phyloP scores from a whole-genome alignment of 441 rosid species.

The Rhodomyrtus psidioides region DNA sequence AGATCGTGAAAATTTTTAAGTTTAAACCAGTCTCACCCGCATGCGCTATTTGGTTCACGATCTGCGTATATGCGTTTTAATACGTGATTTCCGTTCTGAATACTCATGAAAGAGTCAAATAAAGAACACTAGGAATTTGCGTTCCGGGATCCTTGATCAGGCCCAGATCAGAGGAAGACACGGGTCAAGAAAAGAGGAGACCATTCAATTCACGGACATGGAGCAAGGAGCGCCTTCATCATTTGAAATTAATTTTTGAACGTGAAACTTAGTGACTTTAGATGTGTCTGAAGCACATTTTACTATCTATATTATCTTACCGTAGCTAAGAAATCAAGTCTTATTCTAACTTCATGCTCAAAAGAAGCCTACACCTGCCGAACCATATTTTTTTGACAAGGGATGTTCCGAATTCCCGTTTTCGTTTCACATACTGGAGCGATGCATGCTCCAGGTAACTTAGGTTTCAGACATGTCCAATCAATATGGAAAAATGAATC shows the following conservation, averaged over 20 bases:
- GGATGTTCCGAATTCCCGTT: neutral
- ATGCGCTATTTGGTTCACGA: neutral
- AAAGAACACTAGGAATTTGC: too few species aligned
- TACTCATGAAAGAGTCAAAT: too few species aligned
- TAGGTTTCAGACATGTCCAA: neutral
- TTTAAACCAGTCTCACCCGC: neutral
- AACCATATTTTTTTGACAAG: neutral
- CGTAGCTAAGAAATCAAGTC: neutral
- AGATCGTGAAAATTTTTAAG: neutral
- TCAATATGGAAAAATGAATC: neutral
- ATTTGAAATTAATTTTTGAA: neutral
- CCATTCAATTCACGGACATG: too few species aligned
- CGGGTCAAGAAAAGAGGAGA: too few species aligned
- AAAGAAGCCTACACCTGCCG: neutral
- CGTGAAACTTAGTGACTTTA: neutral
- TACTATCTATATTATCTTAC: neutral
- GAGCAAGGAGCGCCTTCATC: too few species aligned
- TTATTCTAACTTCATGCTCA: neutral
- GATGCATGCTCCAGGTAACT: neutral
- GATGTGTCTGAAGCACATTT: neutral
- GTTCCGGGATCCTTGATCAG: too few species aligned
- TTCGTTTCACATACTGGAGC: neutral
- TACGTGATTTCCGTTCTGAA: neutral
- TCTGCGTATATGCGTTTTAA: neutral
- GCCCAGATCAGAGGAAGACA: too few species aligned